phyloP scores from a whole-genome alignment of 768 basidiomycete species.

The Boletus rufocinnamomeus region DNA sequence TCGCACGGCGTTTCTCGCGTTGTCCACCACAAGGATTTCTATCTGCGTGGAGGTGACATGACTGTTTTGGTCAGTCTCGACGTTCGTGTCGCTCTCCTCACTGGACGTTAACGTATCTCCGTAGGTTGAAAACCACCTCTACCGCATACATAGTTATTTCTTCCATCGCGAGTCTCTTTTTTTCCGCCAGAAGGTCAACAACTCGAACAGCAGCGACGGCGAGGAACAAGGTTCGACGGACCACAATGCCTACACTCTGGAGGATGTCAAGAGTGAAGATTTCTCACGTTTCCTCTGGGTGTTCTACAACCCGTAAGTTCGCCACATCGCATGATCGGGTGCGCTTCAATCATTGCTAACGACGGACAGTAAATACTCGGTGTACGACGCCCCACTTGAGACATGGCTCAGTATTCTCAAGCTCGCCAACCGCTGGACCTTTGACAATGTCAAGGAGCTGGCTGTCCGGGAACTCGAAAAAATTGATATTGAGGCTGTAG shows the following conservation, averaged over 20 bases:
- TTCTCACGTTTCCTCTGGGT: conserved; percentile 61
- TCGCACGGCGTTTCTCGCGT: conserved; percentile 34
- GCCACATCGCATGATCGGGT: neutral
- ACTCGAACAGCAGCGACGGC: conserved; percentile 33
- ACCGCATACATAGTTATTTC: conserved; percentile 61
- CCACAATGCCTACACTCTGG: conserved; percentile 45
- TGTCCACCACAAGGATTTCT: conserved; percentile 48
- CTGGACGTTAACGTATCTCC: conserved; percentile 17
- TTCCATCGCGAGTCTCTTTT: conserved; percentile 60
- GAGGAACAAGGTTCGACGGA: conserved; percentile 41
- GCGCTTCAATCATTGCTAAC: neutral
- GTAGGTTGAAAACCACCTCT: conserved; percentile 59
- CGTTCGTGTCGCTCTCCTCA: neutral
- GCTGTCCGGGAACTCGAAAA: conserved; percentile 43
- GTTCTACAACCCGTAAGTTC: conserved; percentile 61
- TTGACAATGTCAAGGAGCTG: conserved; percentile 41
- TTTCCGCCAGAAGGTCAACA: conserved; percentile 42
- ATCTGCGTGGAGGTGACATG: conserved; percentile 59
- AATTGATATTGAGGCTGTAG: conserved; percentile 37
- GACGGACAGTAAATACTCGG: conserved; percentile 36
- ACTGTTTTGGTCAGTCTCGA: conserved; percentile 51
- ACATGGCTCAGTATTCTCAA: conserved; percentile 45
- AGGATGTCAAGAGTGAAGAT: conserved; percentile 46
- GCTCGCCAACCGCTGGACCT: conserved; percentile 44
- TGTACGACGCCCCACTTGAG: conserved; percentile 40